A percentile compares a stretch with the other conserved stretches of the same genome.
Evolutionary conservation across 176 grass and related monocot genomes (phyloP).

Genomic region (Cenchrus fungigraminus): DNA sequence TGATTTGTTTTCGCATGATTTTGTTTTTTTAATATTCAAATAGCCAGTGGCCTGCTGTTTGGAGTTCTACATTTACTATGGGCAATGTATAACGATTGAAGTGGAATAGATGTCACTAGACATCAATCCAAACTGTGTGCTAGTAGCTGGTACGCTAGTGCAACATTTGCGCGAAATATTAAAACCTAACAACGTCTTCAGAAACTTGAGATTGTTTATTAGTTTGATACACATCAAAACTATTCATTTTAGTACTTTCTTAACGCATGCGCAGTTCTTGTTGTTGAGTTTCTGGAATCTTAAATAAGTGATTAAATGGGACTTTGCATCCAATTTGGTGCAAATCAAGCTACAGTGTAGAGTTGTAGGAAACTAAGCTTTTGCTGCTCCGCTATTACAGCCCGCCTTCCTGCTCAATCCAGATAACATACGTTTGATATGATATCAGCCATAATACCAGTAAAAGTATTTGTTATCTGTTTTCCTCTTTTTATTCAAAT

Average conservation of each 20-base stretch:
- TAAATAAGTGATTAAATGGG: background rate
- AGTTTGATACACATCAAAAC: background rate
- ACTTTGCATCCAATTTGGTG: background rate
- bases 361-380: conserved; percentile 5
- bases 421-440: background rate
- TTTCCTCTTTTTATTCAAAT: background rate
- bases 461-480: conserved; percentile 46
- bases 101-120: background rate
- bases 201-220: background rate
- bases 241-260: background rate
- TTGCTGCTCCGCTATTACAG: background rate
- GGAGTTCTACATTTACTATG: conserved; percentile 3
- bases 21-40: conserved; percentile 24
- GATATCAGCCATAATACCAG: background rate
- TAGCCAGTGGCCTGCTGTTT: background rate
- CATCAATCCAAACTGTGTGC: conserved; percentile 1
- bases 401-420: background rate
- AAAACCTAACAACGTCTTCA: conserved; percentile 1
- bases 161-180: background rate
- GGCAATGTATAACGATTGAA: conserved; percentile 4
- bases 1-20: conserved; percentile 44
- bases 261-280: background rate
- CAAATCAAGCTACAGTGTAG: background rate
- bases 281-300: background rate
- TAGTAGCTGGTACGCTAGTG: conserved; percentile 5